Percentiles rank a stretch among this genome's conserved stretches.
These are phyloP conservation scores for Plenodomus biglobosus DNA, from an alignment of 2,329 filamentous ascomycete species.

Conservation along the genomic window DNA sequence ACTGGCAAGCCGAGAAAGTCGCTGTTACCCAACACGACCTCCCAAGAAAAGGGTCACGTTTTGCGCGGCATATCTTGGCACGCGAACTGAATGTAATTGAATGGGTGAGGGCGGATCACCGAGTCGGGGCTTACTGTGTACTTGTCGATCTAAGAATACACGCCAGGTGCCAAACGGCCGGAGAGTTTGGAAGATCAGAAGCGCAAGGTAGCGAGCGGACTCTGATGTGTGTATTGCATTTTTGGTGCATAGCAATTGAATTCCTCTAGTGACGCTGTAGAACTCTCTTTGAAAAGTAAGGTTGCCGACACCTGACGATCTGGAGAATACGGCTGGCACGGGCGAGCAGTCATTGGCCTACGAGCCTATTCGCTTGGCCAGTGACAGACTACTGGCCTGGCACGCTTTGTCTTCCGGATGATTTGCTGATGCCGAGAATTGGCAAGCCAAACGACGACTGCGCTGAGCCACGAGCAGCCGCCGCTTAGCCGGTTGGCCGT, in stretches of 20 bases:
- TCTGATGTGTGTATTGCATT: neutral
- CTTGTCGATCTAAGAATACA: neutral
- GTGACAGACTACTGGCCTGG: neutral
- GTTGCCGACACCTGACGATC: no score
- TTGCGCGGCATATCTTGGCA: conserved; percentile 15
- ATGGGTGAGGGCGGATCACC: neutral
- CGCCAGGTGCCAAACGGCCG: neutral
- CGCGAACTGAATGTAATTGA: conserved; percentile 1
- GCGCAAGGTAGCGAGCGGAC: no score
- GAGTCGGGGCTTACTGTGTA: neutral
- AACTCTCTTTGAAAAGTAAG: no score
- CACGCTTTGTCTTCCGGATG: neutral
- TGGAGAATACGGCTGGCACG: no score
- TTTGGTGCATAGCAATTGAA: neutral
- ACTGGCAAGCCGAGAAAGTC: conserved; percentile 14
- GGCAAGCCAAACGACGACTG: conserved; percentile 8
- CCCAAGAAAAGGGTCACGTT: conserved; percentile 12
- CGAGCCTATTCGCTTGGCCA: neutral
- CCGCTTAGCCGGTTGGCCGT: conserved; percentile 11
- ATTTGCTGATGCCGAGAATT: conserved; percentile 12
- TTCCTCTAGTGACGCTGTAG: no score
- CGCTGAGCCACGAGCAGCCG: conserved; percentile 11
- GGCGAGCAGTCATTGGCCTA: no score
- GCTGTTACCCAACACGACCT: neutral
- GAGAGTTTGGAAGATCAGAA: neutral